Base-by-base conservation (phyloP, 2,329 filamentous ascomycete genomes). In the Rutstroemia sp. region DNA sequence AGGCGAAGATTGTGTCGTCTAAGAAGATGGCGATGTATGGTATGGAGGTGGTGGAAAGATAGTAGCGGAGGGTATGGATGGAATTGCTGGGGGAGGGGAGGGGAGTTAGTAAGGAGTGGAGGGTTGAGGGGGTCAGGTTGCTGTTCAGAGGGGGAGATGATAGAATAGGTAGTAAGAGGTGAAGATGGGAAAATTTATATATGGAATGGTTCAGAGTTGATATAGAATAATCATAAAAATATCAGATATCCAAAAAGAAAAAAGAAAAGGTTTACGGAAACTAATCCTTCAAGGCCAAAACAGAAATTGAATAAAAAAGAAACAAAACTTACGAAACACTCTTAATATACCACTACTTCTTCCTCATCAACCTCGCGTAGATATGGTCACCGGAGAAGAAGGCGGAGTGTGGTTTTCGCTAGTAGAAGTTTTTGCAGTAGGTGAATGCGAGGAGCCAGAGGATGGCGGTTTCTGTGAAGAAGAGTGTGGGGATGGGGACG, bases 21-120 rank as follows among this genome's bases (percentile, higher is more conserved):
- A 72, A 71, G 54, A 72, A 69, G 5, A 72, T 65, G 12, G 63
- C 62, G 17, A 68, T 71, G 51, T 70, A 72, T 3, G 67, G 65
- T 1, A 69, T 65, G 5, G 61, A 62, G 7, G 30, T 17, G 4
- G 64, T 67, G 7, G 62, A 25, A 17, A 68, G 61, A 56, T 70
- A 72, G 34, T 57, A 34, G 5, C 63, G 49, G 4, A 73, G 54
- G 2, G 63, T 61, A 51, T 71, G 68, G 34, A 62, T 61, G 49
- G 71, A 72, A 51, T 71, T 69, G 44, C 63, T 66, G 14, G 9
- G 4, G 40, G 27, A 5, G 27, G 9, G 27, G 27, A 30, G 27
- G 6, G 7, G 27, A 8, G 27, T 30, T 30, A 30, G 27, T 10
- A 7, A 30, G 27, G 27, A 10, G 8, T 30, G 27, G 4, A 30